A percentile compares a stretch with the other conserved stretches of the same genome.
Evolutionary conservation across 805 yeast species (phyloP).

Genomic region (Metschnikowia borealis): DNA sequence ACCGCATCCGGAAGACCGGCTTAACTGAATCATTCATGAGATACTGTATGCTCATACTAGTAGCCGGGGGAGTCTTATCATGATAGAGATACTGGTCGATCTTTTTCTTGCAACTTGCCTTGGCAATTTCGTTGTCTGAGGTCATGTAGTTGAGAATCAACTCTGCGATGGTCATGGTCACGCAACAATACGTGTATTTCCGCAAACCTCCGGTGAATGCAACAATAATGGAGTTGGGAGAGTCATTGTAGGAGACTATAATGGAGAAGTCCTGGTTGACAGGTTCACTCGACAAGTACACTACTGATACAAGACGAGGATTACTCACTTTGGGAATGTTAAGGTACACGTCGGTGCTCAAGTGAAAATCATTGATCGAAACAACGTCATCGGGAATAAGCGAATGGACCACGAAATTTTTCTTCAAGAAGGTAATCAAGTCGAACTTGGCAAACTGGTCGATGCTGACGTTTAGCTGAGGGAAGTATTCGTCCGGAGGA

Average conservation of each 20-base stretch:
- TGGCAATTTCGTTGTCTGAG: background rate
- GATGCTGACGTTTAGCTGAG: constrained; percentile 12
- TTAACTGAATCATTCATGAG: constrained; percentile 23
- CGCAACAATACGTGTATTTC: constrained; percentile 34
- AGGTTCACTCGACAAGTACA: constrained; percentile 21
- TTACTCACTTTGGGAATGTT: constrained; percentile 22
- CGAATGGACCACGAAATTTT: constrained; percentile 33
- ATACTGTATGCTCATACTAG: constrained; percentile 29
- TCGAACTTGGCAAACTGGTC: constrained; percentile 27
- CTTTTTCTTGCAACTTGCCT: constrained; percentile 7
- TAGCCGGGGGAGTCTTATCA: constrained; percentile 16
- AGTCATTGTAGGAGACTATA: constrained; percentile 26
- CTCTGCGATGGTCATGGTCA: constrained; percentile 27
- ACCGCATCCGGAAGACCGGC: constrained; percentile 29
- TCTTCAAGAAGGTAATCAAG: constrained; percentile 28
- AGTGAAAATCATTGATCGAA: constrained; percentile 28
- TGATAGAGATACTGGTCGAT: constrained; percentile 23
- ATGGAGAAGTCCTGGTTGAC: constrained; percentile 26
- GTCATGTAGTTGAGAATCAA: constrained; percentile 8
- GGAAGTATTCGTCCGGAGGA: constrained; percentile 12
- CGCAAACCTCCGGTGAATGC: constrained; percentile 40
- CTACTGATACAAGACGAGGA: constrained; percentile 18
- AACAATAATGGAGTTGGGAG: constrained; percentile 27
- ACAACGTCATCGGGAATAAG: constrained; percentile 34
- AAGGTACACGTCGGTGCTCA: constrained; percentile 34